Percentiles rank a stretch among this genome's conserved stretches.
Evolutionary conservation across 805 yeast genomes (phyloP).

Genomic region (Kluyveromyces siamensis): DNA sequence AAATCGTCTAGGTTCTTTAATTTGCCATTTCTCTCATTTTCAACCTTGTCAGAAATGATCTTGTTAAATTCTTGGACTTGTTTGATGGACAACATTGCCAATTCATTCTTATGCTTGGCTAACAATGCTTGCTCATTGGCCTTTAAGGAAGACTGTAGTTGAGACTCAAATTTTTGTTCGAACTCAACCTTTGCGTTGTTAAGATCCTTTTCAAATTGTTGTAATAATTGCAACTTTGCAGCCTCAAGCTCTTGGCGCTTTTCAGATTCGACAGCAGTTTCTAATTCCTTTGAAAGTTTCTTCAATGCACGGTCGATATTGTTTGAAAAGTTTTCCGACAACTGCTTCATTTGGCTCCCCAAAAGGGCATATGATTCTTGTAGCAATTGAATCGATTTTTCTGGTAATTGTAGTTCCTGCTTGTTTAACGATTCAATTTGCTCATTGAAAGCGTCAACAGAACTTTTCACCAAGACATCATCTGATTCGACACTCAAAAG

Average conservation of each 20-base stretch:
- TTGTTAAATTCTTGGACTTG: conserved; percentile 60
- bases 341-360: conserved; percentile 7
- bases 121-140: conserved; percentile 57
- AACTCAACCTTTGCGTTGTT: conserved; percentile 51
- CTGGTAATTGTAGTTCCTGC: conserved; percentile 23
- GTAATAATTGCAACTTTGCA: conserved; percentile 50
- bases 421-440: conserved; percentile 30
- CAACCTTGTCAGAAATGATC: conserved; percentile 50
- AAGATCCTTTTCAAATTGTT: conserved; percentile 51
- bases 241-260: conserved; percentile 18
- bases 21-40: conserved; percentile 69
- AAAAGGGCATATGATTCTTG: conserved; percentile 10
- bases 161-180: conserved; percentile 47
- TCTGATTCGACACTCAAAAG: background rate
- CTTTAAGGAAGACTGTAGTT: conserved; percentile 55
- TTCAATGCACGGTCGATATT: conserved; percentile 9
- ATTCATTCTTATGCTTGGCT: conserved; percentile 65
- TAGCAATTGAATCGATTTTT: conserved; percentile 11
- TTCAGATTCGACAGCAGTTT: conserved; percentile 15
- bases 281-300: conserved; percentile 11
- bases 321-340: conserved; percentile 10
- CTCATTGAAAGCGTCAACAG: conserved; percentile 25
- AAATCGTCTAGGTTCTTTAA: conserved; percentile 60
- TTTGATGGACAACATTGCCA: conserved; percentile 55
- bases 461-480: background rate